Evolutionary conservation across 441 rosid species (phyloP), one percentile per base, ranked within the genome.

Genomic region (Eutrema salsugineum): DNA sequence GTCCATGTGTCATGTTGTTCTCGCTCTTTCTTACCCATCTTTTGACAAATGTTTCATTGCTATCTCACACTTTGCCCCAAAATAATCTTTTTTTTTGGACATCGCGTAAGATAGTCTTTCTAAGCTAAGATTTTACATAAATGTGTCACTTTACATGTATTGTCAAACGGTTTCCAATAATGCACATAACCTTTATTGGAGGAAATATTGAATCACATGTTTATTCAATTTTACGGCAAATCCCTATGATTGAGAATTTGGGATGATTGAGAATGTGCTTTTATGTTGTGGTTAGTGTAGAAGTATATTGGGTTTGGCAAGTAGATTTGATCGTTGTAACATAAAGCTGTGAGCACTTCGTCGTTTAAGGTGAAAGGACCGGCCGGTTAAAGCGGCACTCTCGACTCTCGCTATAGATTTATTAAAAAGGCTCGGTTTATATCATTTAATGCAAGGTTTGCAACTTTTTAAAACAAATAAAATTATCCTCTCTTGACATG

Each of bases 1-100:
- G 32, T 44, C 32, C 43, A 67, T 73, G 63, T 68, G 73, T 60
- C 62, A 8, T 66, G 20, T 39, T 39, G 8, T 54, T 33, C 62
- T 27, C 63, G 11, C 47, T 71, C 30, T 50, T 17, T 42, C 51
- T 28, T 28, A 4, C 60, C 36, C 43, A 28, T 46, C 36, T 20
- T 46, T 30, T 19, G 64, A 72, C 57, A 44, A 22, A 28, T 56
- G 44, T 46, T 46, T 8, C 50, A 56, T 54, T 63, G 48, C 57
- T 63, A 32, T 35, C 58, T 46, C 55, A 24, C 50, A 17, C 57
- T 30, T 42, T 43, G 62, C 27, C 44, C 32, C 16, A n/a, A 46
- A 46, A 28, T 11, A 28, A 28, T 28, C 0, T 28, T 28, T 0
- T 28, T 28, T 22, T 22, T 22, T 22, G 2, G 27, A 22, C 27